Conservation (phyloP, 768 basidiomycete genomes). For the Strobilomyces dryophilus region DNA sequence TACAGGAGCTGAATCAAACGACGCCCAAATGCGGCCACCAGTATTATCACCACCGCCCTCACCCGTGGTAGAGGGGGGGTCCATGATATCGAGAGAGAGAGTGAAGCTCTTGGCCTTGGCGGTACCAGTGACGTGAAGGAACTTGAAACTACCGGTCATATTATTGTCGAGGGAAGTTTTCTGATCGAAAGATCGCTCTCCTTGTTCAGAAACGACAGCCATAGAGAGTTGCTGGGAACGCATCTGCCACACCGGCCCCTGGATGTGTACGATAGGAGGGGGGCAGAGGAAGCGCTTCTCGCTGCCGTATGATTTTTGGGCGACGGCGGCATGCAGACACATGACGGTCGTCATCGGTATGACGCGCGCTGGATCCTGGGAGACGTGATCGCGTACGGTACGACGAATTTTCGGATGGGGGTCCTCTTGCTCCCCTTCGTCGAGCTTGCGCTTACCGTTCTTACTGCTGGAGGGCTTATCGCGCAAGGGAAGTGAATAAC, state of each 20-base stretch:
- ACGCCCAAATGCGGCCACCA: conserved; percentile 78
- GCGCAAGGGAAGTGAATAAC: conserved; percentile 18
- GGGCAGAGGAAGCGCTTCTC: conserved; percentile 95
- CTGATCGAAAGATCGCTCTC: conserved; percentile 81
- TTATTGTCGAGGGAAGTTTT: conserved; percentile 79
- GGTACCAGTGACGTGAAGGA: conserved; percentile 82
- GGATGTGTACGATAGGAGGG: conserved; percentile 89
- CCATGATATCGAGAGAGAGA: conserved; percentile 79
- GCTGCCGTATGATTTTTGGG: conserved; percentile 94
- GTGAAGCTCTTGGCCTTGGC: conserved; percentile 90
- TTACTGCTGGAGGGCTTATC: conserved; percentile 34
- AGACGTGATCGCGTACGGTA: conserved; percentile 78
- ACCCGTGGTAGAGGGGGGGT: conserved; percentile 54
- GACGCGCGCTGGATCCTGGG: conserved; percentile 68
- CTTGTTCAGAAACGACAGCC: conserved; percentile 80
- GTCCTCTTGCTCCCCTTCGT: conserved; percentile 56
- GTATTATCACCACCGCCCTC: conserved; percentile 32
- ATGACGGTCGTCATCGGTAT: conserved; percentile 90
- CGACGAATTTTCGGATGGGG: conserved; percentile 76
- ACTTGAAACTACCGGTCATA: conserved; percentile 88
- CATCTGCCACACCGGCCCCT: conserved; percentile 84
- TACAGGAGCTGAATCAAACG: conserved; percentile 88
- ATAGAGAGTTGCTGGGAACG: conserved; percentile 78
- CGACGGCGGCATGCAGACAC: conserved; percentile 88
- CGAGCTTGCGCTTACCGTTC: conserved; percentile 71